Base-by-base conservation (phyloP, 495 filamentous ascomycete species). In the Penicilliopsis zonata region DNA sequence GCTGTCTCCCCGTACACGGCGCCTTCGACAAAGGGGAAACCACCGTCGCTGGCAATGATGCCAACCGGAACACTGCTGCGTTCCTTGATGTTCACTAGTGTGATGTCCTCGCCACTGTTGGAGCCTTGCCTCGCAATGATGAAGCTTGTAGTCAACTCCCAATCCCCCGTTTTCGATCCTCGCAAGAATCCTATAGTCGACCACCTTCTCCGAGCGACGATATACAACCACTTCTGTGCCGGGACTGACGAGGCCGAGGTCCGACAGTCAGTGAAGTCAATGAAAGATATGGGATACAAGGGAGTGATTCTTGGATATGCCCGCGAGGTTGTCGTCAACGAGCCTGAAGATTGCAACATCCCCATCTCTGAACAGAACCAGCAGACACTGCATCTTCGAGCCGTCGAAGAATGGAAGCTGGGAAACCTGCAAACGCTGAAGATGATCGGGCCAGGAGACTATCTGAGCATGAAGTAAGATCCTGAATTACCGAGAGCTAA, bases 191-290 rank as follows among this genome's bases (percentile, higher is more conserved):
- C 63, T 0, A 7, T 75, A 12, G 61, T 78, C 9, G 55, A 63
- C 28, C 56, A 56, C 37, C 49, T 82, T 20, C 63, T 92, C 18
- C 79, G 82, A 37, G 67, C 74, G 34, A 88, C 81, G 0, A 84
- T 92, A 47, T 92, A 92, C 50, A 70, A 71, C 33, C 82, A 92
- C 44, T 92, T 88, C 50, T 92, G 84, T 48, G 80, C 80, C 1
- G 84, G 84, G 13, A 74, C 79, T 46, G 79, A 72, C 28, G 53
- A 63, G 0, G 33, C 40, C 1, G 78, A 86, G 49, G 77, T 88
- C 16, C 44, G 51, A 4, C 44, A 37, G 18, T 82, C 76, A 1
- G 67, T 82, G 25, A 46, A 63, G 14, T 53, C 59, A 3, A 65
- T 83, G 30, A 77, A 77, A 41, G 45, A 56, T 20, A 60, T 86